Evolutionary conservation across 148 eudicot species (phyloP).

Genomic region (Camellia sinensis): DNA sequence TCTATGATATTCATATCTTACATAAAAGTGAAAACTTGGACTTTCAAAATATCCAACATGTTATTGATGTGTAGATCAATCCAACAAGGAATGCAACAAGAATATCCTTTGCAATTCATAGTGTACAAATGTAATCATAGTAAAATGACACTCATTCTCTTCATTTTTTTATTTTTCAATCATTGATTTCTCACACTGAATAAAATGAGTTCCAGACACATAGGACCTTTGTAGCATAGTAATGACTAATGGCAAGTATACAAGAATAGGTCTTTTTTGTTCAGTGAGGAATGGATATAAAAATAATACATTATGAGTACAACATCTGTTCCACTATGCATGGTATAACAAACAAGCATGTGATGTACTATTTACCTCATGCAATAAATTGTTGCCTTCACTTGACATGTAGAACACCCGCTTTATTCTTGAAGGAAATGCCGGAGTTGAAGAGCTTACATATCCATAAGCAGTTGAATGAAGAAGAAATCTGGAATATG

Average conservation of each 20-base stretch:
- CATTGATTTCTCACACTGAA: background rate
- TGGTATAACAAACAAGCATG: background rate
- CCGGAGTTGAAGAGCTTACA: constrained; percentile 44
- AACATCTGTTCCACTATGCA: background rate
- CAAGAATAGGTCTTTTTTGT: background rate
- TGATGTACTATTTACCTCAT: constrained; percentile 57
- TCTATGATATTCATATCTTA: background rate
- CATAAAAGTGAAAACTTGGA: background rate
- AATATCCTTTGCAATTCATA: background rate
- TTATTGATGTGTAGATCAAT: background rate
- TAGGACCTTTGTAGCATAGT: background rate
- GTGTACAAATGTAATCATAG: background rate
- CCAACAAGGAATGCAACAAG: background rate
- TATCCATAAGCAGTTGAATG: constrained; percentile 26
- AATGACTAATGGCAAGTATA: background rate
- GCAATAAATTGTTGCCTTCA: constrained; percentile 78
- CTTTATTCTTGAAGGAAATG: constrained; percentile 84
- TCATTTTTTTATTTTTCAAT: constrained; percentile 3
- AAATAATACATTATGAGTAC: background rate
- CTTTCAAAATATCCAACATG: background rate
- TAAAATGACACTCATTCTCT: background rate
- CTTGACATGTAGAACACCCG: constrained; percentile 97
- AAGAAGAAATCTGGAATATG: constrained; percentile 15
- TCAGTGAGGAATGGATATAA: background rate
- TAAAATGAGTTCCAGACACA: background rate